phyloP scores from a whole-genome alignment of 2,329 filamentous ascomycete species.

The Zalaria sp. region DNA sequence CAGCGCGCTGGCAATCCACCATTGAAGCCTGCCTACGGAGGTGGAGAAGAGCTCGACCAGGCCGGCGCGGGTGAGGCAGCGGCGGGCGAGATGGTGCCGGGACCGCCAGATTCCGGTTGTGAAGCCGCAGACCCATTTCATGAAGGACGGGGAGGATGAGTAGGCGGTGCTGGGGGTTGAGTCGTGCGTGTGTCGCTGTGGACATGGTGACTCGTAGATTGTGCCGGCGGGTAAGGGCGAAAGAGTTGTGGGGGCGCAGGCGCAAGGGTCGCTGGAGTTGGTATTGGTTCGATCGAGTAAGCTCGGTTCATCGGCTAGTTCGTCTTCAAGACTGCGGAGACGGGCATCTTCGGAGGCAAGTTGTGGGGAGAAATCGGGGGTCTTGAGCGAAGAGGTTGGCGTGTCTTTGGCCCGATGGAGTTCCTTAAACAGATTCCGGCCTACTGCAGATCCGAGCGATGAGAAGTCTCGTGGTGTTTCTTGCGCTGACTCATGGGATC shows the following conservation, averaged over 20 bases:
- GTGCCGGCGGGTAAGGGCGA: too few species aligned
- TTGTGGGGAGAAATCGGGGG: constrained; percentile 1
- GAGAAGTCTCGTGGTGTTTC: constrained; percentile 9
- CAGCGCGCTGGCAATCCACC: constrained; percentile 18
- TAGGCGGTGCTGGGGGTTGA: background rate
- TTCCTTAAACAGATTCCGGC: constrained; percentile 21
- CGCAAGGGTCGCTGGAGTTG: too few species aligned
- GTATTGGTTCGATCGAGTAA: too few species aligned
- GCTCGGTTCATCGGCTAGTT: too few species aligned
- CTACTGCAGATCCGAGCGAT: constrained; percentile 11
- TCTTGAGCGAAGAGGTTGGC: constrained; percentile 12
- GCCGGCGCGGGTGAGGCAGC: constrained; percentile 15
- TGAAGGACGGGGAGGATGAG: background rate
- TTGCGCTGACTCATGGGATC: background rate
- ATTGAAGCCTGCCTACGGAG: constrained; percentile 17
- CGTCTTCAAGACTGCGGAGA: too few species aligned
- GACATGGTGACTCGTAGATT: too few species aligned
- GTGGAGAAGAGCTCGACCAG: constrained; percentile 13
- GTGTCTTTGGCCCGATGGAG: constrained; percentile 5
- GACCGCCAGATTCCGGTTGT: constrained; percentile 11
- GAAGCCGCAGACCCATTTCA: too few species aligned
- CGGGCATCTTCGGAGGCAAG: background rate
- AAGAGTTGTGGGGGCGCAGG: too few species aligned
- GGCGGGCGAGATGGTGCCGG: constrained; percentile 15
- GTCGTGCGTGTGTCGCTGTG: too few species aligned